Percentiles rank a stretch among this genome's conserved stretches.
phyloP scores from a whole-genome alignment of 108 stramenopile species.

The Ochromonas danica region DNA sequence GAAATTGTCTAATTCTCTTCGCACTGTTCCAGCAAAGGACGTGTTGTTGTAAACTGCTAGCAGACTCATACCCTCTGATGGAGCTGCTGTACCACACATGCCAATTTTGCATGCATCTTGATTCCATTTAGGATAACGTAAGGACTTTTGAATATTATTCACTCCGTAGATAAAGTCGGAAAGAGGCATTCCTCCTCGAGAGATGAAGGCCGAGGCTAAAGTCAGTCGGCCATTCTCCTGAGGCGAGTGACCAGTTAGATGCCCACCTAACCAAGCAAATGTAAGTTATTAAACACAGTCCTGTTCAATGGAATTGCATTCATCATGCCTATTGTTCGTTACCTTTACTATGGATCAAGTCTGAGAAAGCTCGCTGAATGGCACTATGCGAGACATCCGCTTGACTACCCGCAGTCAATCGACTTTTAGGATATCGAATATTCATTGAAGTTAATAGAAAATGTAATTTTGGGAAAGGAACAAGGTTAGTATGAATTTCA shows the following conservation, averaged over 20 bases:
- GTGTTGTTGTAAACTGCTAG: conserved; percentile 54
- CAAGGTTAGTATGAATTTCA: conserved; percentile 66
- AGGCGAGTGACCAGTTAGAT: conserved; percentile 41
- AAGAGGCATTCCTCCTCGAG: conserved; percentile 52
- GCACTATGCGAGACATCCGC: too few species aligned
- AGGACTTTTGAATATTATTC: conserved; percentile 29
- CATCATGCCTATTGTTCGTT: neutral
- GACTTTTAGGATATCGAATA: conserved; percentile 5
- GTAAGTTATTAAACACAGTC: conserved; percentile 39
- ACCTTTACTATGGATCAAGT: neutral
- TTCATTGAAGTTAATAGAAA: conserved; percentile 53
- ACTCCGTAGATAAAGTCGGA: conserved; percentile 54
- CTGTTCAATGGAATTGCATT: neutral
- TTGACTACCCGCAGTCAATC: too few species aligned
- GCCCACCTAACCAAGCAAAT: too few species aligned
- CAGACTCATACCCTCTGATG: conserved; percentile 37
- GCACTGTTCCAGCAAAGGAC: conserved; percentile 44
- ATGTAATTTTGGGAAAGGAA: conserved; percentile 64
- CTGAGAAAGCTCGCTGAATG: too few species aligned
- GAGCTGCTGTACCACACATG: conserved; percentile 46
- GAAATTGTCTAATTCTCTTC: conserved; percentile 43
- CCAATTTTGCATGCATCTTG: conserved; percentile 66
- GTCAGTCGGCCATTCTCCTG: conserved; percentile 42
- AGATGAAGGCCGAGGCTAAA: conserved; percentile 58
- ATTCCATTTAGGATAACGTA: conserved; percentile 60